Base-by-base conservation (phyloP, 495 filamentous ascomycete genomes). In the Lepraria neglecta region DNA sequence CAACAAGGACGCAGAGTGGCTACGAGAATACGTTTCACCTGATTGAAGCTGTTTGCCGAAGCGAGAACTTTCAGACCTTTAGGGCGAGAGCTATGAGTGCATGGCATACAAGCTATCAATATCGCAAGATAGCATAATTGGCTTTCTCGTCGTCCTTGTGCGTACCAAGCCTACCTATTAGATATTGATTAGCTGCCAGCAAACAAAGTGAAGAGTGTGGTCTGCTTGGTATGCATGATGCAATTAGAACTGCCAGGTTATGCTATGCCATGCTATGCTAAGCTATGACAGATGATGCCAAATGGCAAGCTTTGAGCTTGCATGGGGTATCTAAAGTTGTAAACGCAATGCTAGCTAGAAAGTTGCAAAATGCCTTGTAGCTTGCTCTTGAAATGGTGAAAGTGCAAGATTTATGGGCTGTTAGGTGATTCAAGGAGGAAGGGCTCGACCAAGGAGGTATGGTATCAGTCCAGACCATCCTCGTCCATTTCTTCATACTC, bases 1-100 rank as follows among this genome's bases (percentile, higher is more conserved):
- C 10, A 63, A 67, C 51, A 15, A 42, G 45, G 40, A 35, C 12
- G 64, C 61, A 15, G 15, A 40, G 44, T 66, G 64, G 64, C 50
- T 66, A 38, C 35, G 35, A 38, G 35, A 38, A 2, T 38, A 38
- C 7, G 2, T 24, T 10, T 38, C 35, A 12, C 35, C 35, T 10
- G 2, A 2, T 6, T 38, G 7, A 38, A 7, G 4, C 9, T 24
- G 24, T 24, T 24, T 38, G 35, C 3, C 35, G 35, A 38, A 12
- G 35, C 35, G 35, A 38, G 2, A 38, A 24, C 24, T 24, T 24
- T 24, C 24, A 24, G 24, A 24, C 2, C 24, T 24, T 1, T 24
- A 24, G 24, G 24, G 24, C 24, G 24, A 24, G 2, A 24, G 24
- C 24, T 2, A 24, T 24, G 24, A 24, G 24, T 24, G 24, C 24